Base-by-base conservation (phyloP, 2,329 filamentous ascomycete genomes). In the Blastomyces gilchristii region DNA sequence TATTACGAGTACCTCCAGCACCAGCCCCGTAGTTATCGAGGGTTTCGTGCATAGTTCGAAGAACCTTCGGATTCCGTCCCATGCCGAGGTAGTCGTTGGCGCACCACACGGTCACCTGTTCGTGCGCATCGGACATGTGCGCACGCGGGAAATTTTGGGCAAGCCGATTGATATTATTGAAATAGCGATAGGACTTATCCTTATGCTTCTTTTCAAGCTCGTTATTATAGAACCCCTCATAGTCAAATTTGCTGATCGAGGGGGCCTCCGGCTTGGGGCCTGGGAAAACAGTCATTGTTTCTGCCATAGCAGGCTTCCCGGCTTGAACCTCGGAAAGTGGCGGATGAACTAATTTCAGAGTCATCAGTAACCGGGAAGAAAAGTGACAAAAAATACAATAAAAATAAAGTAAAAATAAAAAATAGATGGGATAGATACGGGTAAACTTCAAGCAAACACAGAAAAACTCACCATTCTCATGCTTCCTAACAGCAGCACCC, bases 111-210 rank as follows among this genome's bases (percentile, higher is more conserved):
- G 93, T 96, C 63, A 99, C 94, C 61, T 86, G 86, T 68, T 97
- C 91, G 64, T 93, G 87, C 72, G 85, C 84, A 64, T 83, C 86
- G 18, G 89, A 84, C 83, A 95, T 96, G 77, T 99, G 94, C 56
- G 94, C 94, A 67, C 89, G 90, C 39, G 94, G 94, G 67, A 99
- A 99, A 68, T 97, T 91, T 79, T 94, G 90, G 68, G 94, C 94
- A 65, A 99, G 83, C 45, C 94, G 91, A 74, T 99, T 99, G 85
- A 99, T 99, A 82, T 99, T 99, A 83, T 99, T 99, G 82, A 99
- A 99, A 81, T 97, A 97, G 73, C 94, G 90, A 81, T 99, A 99
- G 61, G 92, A 97, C 81, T 97, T 97, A 83, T 99, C 94, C 83
- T 96, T 92, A 83, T 96, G 94, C 81, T 99, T 99, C 85, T 97